Percentiles rank a stretch among this genome's conserved stretches.
Evolutionary conservation across 768 basidiomycete genomes (phyloP).

Genomic region (Gymnopilus junonius): DNA sequence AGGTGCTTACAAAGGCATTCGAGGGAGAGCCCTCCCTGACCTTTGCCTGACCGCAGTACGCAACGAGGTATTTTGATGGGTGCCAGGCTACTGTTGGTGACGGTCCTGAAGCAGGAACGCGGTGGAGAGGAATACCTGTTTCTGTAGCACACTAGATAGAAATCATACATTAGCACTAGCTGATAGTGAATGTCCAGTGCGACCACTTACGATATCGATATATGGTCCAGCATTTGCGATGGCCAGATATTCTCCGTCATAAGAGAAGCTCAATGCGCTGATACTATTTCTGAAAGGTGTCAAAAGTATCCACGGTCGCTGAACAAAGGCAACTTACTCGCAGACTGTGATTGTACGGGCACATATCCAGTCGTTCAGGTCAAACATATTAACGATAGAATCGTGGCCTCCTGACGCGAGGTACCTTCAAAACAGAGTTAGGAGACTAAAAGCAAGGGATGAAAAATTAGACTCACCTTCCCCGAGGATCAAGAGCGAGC

Average conservation of each 20-base stretch:
- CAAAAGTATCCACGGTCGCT: background rate
- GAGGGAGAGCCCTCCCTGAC: conserved; percentile 66
- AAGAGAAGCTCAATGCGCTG: conserved; percentile 76
- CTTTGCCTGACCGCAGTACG: conserved; percentile 81
- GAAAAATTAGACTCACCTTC: conserved; percentile 46
- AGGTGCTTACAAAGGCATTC: conserved; percentile 72
- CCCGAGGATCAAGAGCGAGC: conserved; percentile 79
- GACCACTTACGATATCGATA: conserved; percentile 75
- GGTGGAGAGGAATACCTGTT: conserved; percentile 73
- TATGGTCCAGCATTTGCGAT: conserved; percentile 74
- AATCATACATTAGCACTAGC: background rate
- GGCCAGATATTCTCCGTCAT: conserved; percentile 84
- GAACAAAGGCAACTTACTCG: conserved; percentile 59
- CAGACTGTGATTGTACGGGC: conserved; percentile 75
- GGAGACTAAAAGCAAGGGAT: background rate
- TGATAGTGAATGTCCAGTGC: background rate
- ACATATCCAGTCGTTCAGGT: conserved; percentile 80
- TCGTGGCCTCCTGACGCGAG: conserved; percentile 82
- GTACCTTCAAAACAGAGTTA: conserved; percentile 48
- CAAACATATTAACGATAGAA: conserved; percentile 84
- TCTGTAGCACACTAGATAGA: conserved; percentile 73
- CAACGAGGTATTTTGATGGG: conserved; percentile 79
- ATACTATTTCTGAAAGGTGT: conserved; percentile 60
- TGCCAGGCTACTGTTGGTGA: conserved; percentile 85
- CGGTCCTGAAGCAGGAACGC: conserved; percentile 72